phyloP scores from a whole-genome alignment of 345 rosid species.

The Aquilaria sinensis region DNA sequence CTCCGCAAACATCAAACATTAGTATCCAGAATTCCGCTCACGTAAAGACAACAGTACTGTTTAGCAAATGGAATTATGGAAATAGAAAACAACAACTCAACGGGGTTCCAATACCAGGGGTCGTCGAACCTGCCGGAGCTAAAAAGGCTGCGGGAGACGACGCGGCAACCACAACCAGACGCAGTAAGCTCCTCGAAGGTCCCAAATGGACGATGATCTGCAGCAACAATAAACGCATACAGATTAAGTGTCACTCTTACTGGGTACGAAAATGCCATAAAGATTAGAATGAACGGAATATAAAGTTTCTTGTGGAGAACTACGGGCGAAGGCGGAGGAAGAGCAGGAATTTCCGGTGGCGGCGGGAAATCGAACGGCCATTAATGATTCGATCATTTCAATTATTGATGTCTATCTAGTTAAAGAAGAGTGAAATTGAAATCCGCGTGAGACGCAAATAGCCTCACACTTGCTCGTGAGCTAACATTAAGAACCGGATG shows the following conservation, averaged over 20 bases:
- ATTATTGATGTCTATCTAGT: too few relatives aligned
- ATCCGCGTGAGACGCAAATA: too few relatives aligned
- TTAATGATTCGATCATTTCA: constrained; percentile 46
- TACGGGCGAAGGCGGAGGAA: constrained; percentile 45
- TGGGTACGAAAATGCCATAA: constrained; percentile 24
- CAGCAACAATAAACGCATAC: constrained; percentile 6
- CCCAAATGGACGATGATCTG: constrained; percentile 47
- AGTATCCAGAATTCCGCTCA: background rate
- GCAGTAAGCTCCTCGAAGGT: constrained; percentile 38
- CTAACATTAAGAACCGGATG: too few relatives aligned
- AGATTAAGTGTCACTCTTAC: constrained; percentile 8
- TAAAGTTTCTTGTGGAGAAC: constrained; percentile 4
- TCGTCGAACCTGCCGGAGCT: constrained; percentile 31
- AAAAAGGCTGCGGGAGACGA: constrained; percentile 31
- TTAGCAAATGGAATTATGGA: background rate
- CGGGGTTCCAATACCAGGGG: constrained; percentile 36
- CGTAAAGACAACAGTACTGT: background rate
- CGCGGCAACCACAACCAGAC: constrained; percentile 18
- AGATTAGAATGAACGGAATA: background rate
- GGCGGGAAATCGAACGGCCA: constrained; percentile 61
- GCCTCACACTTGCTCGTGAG: too few relatives aligned
- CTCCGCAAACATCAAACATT: too few relatives aligned
- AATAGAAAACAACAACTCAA: background rate
- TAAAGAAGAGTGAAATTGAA: too few relatives aligned
- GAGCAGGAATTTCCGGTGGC: constrained; percentile 41